These are phyloP conservation scores for Aspergillus panamensis DNA, from an alignment of 495 filamentous ascomycete genomes.

Conservation along the genomic window DNA sequence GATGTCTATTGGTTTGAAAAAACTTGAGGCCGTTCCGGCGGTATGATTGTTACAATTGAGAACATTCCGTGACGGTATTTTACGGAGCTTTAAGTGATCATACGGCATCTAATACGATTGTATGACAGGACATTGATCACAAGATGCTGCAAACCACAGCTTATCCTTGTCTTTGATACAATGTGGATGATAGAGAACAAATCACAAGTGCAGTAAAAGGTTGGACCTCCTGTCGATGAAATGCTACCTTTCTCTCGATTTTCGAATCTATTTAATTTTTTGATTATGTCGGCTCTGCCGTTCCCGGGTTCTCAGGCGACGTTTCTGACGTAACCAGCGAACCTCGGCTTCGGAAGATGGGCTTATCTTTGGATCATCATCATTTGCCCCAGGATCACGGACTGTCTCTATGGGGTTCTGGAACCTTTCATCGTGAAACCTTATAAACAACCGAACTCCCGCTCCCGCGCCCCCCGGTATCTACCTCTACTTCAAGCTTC, in stretches of 20 bases:
- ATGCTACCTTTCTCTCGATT: background rate
- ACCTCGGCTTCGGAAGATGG: slow-evolving; percentile 44
- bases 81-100: background rate
- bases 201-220: no score
- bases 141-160: no score
- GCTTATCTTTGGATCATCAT: slow-evolving; percentile 31
- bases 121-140: background rate
- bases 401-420: slow-evolving; percentile 32
- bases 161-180: no score
- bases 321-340: slow-evolving; percentile 25
- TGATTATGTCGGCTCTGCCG: background rate
- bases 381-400: slow-evolving; percentile 34
- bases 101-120: background rate
- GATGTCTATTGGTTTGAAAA: background rate
- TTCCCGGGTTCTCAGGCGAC: background rate
- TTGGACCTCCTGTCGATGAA: no score
- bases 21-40: slow-evolving; percentile 3
- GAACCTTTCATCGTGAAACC: slow-evolving; percentile 25
- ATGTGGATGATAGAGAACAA: no score
- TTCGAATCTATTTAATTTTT: background rate
- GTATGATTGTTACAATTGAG: slow-evolving; percentile 1
- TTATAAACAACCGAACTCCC: slow-evolving; percentile 12
- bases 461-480: slow-evolving; percentile 7
- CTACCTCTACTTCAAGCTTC: background rate
- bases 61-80: slow-evolving; percentile 5